These are phyloP conservation scores for Candida broadrunensis DNA, from an alignment of 805 yeast species.

Conservation along the genomic window DNA sequence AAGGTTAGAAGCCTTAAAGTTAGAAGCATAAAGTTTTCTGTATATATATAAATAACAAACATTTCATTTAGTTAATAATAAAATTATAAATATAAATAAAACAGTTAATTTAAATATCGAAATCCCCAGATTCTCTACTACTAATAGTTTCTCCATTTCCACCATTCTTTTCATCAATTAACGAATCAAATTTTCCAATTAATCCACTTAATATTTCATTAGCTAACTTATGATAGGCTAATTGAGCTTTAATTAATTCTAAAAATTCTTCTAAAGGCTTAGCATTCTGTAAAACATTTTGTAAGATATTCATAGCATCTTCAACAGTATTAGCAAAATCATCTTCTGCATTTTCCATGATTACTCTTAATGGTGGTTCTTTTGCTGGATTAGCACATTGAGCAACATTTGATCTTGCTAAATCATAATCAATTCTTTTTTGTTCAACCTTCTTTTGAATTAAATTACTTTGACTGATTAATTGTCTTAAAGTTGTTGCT, in stretches of 20 bases:
- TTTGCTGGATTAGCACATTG: conserved; percentile 43
- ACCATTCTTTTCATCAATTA: conserved; percentile 45
- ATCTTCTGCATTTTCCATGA: conserved; percentile 83
- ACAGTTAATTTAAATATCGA: conserved; percentile 21
- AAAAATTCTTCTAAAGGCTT: conserved; percentile 64
- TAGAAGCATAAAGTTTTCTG: conserved; percentile 1
- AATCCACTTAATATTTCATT: conserved; percentile 61
- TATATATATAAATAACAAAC: too few species aligned
- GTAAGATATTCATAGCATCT: conserved; percentile 81
- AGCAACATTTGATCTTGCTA: conserved; percentile 55
- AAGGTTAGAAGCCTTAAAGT: conserved; percentile 27
- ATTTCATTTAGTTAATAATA: background rate
- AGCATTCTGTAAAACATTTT: conserved; percentile 70
- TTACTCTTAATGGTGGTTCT: conserved; percentile 70
- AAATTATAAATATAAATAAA: conserved; percentile 1
- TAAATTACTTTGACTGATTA: conserved; percentile 60
- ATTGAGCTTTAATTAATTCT: conserved; percentile 74
- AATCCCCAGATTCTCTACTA: conserved; percentile 31
- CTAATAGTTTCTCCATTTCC: conserved; percentile 10
- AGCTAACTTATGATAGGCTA: conserved; percentile 77
- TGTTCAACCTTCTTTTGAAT: conserved; percentile 75
- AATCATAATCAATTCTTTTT: conserved; percentile 75
- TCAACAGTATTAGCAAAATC: conserved; percentile 88
- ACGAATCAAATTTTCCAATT: conserved; percentile 59
- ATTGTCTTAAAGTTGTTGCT: conserved; percentile 56